Base-by-base conservation (phyloP, 2,329 filamentous ascomycete genomes). In the Escovopsis weberi region DNA sequence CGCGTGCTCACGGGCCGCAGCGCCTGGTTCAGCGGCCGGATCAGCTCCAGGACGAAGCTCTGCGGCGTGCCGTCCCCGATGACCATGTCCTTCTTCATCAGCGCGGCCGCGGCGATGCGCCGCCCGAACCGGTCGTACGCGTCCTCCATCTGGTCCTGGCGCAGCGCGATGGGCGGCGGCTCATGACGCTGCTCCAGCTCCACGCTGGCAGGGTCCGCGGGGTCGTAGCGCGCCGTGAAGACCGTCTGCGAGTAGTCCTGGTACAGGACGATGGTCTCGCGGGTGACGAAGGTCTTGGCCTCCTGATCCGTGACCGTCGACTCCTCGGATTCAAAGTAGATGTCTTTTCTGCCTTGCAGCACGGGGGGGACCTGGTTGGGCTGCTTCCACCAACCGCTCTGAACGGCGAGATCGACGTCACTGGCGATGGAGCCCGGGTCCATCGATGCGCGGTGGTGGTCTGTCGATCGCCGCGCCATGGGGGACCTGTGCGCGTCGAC, bases 241-340 rank as follows among this genome's bases (percentile, higher is more conserved):
- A 93, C 72, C 0, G 89, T 96, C 59, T 96, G 91, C 15, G 88
- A 95, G 61, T 98, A 98, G 63, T 98, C 91, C 54, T 87, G 80
- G 66, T 85, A 98, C 8, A 98, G 66, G n/a, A 96, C 69, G 52
- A 82, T 91, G 36, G 95, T 72, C 46, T 88, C 79, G 50, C 88
- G 88, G 6, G 81, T 84, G 18, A 94, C 67, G 1, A 72, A 73
- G 1, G 78, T 78, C 57, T 80, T 81, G 26, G 83, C 79, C 26
- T 81, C 80, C 12, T 80, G 75, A 49, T 80, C 79, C 10, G 74
- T 72, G 12, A 80, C 74, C 6, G 73, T 79, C 1, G 80, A 78
- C 56, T 95, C 85, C 49, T 94, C 85, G 19, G 80, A 73, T 60
- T 96, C 87, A 41, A 78, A 82, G 42, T 86, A 74, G 12, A 96